These are phyloP conservation scores for Aeschynomene evenia DNA, from an alignment of 306 rosid species.

Conservation along the genomic window DNA sequence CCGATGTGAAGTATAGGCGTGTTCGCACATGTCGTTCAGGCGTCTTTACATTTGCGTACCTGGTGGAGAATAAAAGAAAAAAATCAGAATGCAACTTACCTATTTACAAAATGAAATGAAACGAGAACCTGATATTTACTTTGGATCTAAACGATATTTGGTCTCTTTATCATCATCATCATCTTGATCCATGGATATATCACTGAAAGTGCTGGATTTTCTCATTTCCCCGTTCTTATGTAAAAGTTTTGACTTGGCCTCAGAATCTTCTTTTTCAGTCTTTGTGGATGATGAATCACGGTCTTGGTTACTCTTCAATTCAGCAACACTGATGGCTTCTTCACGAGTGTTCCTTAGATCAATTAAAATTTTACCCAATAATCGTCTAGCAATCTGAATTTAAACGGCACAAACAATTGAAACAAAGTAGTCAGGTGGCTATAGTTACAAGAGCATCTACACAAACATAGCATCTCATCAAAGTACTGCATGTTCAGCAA, in stretches of 20 bases:
- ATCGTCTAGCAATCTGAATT: slow-evolving; percentile 86
- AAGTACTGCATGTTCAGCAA: slow-evolving; percentile 15
- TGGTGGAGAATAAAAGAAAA: slow-evolving; percentile 35
- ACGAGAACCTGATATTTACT: slow-evolving; percentile 45
- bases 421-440: slow-evolving; percentile 27
- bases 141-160: slow-evolving; percentile 95
- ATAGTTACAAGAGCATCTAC: not conserved
- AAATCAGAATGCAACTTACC: slow-evolving; percentile 4
- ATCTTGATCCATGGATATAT: slow-evolving; percentile 81
- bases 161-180: slow-evolving; percentile 96
- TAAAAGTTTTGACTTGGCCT: slow-evolving; percentile 50
- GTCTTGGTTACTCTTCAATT: slow-evolving; percentile 73
- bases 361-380: slow-evolving; percentile 86
- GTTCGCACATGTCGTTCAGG: slow-evolving; percentile 98
- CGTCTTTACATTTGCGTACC: slow-evolving; percentile 96
- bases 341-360: slow-evolving; percentile 93
- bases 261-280: slow-evolving; percentile 57
- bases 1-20: slow-evolving; percentile 93
- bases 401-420: slow-evolving; percentile 15
- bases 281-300: slow-evolving; percentile 38
- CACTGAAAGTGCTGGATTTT: slow-evolving; percentile 51
- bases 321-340: slow-evolving; percentile 91
- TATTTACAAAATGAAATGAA: slow-evolving; percentile 18
- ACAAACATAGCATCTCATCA: slow-evolving; percentile 1
- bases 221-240: slow-evolving; percentile 63